A percentile compares a stretch with the other conserved stretches of the same genome.
Conservation (phyloP, 495 filamentous ascomycete species). For the Coniosporium apollinis region DNA sequence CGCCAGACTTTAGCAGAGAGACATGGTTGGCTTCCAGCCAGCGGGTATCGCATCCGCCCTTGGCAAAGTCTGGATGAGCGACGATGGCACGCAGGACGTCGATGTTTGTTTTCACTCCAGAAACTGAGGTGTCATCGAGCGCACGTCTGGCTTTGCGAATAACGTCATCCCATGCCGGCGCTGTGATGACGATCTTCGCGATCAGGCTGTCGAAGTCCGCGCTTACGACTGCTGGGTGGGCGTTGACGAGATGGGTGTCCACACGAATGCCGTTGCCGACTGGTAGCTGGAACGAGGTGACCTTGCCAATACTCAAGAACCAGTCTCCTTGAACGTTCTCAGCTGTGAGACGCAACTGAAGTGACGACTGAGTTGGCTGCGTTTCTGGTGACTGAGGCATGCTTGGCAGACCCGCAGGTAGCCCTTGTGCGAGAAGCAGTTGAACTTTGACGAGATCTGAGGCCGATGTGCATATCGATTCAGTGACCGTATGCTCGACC, state of each 20-base stretch:
- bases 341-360: slow-evolving; percentile 41
- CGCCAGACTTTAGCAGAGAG: not conserved
- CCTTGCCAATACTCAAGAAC: slow-evolving; percentile 40
- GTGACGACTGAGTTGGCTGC: slow-evolving; percentile 17
- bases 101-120: slow-evolving; percentile 40
- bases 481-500: slow-evolving; percentile 38
- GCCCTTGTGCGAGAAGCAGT: slow-evolving; percentile 36
- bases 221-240: slow-evolving; percentile 28
- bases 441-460: slow-evolving; percentile 31
- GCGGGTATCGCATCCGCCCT: slow-evolving; percentile 33
- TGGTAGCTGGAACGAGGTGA: slow-evolving; percentile 35
- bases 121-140: slow-evolving; percentile 34
- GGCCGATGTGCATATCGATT: slow-evolving; percentile 20
- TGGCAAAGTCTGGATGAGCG: slow-evolving; percentile 29
- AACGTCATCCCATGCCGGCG: slow-evolving; percentile 30
- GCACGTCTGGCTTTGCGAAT: slow-evolving; percentile 36
- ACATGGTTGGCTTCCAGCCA: slow-evolving; percentile 31
- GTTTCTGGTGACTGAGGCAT: slow-evolving; percentile 11
- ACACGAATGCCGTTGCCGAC: slow-evolving; percentile 38
- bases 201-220: slow-evolving; percentile 43
- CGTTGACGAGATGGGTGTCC: slow-evolving; percentile 33
- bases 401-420: slow-evolving; percentile 24
- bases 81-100: slow-evolving; percentile 36
- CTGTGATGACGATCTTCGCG: slow-evolving; percentile 45
- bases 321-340: slow-evolving; percentile 37